phyloP scores from a whole-genome alignment of 306 rosid species.

The Glycine latifolia region DNA sequence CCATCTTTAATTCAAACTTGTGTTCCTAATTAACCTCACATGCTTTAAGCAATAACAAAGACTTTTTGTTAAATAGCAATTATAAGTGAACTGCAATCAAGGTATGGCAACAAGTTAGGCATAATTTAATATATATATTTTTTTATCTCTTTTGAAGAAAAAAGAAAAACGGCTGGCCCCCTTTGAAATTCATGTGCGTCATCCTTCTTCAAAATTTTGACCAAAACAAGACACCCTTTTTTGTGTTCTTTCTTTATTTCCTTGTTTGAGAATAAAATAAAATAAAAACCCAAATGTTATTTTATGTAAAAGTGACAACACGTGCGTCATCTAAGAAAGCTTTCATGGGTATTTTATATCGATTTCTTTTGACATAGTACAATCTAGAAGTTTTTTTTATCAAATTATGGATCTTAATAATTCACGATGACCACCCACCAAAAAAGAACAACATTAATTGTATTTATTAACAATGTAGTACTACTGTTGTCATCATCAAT shows the following conservation, averaged over 20 bases:
- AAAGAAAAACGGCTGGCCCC: too few relatives aligned
- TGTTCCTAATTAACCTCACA: constrained; percentile 39
- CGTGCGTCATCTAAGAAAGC: constrained; percentile 1
- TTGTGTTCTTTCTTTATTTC: neutral
- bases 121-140: too few relatives aligned
- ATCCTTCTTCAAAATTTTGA: neutral
- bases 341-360: too few relatives aligned
- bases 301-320: neutral
- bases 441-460: constrained; percentile 19
- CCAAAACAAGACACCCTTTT: neutral
- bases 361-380: too few relatives aligned
- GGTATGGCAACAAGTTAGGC: constrained; percentile 47
- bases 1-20: constrained; percentile 63
- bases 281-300: neutral
- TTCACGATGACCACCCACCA: constrained; percentile 25
- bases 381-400: neutral
- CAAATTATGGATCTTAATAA: constrained; percentile 17
- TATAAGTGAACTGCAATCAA: constrained; percentile 52
- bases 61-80: constrained; percentile 37
- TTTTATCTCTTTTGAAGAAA: too few relatives aligned
- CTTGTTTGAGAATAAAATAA: neutral
- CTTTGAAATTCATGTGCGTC: constrained; percentile 46
- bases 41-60: constrained; percentile 76
- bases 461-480: neutral
- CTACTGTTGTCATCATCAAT: neutral